These are phyloP conservation scores for Raddia distichophylla DNA, from an alignment of 176 grass and related monocot species.

Conservation along the genomic window DNA sequence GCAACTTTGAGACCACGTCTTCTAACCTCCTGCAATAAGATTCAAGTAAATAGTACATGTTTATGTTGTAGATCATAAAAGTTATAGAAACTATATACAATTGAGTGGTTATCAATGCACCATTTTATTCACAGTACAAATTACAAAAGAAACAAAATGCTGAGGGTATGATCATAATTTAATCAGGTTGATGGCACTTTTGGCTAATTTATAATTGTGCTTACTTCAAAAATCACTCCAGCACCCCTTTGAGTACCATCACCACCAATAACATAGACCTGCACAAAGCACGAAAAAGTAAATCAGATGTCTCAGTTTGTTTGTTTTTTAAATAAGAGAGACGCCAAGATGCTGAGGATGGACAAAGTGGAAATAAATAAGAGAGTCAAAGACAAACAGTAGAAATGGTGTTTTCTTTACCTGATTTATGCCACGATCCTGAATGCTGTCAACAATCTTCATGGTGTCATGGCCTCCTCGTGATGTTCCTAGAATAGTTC, in stretches of 20 bases:
- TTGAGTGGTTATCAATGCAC: slow-evolving; percentile 12
- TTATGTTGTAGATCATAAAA: not conserved
- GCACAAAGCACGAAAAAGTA: slow-evolving; percentile 28
- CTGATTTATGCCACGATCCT: slow-evolving; percentile 96
- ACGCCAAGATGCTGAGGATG: not conserved
- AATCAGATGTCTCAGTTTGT: slow-evolving; percentile 22
- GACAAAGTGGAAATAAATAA: not conserved
- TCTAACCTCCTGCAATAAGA: slow-evolving; percentile 71
- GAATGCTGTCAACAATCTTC: slow-evolving; percentile 95
- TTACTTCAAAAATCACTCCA: slow-evolving; percentile 90
- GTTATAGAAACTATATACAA: not conserved
- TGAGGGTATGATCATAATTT: slow-evolving; percentile 2
- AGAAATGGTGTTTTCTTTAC: slow-evolving; percentile 35
- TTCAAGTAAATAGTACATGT: slow-evolving; percentile 24
- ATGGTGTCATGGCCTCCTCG: slow-evolving; percentile 90
- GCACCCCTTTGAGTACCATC: slow-evolving; percentile 95
- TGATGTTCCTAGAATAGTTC: slow-evolving; percentile 86
- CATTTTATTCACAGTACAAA: slow-evolving; percentile 2
- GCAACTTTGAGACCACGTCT: slow-evolving; percentile 76
- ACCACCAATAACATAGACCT: slow-evolving; percentile 97
- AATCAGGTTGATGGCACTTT: not conserved
- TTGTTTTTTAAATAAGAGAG: slow-evolving; percentile 1
- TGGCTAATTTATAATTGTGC: not conserved
- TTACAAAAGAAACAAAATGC: slow-evolving; percentile 17
- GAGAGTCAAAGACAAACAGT: not conserved